Evolutionary conservation across 2,329 filamentous ascomycete species (phyloP), one percentile per base, ranked within the genome.

Genomic region (Colletotrichum kahawae): DNA sequence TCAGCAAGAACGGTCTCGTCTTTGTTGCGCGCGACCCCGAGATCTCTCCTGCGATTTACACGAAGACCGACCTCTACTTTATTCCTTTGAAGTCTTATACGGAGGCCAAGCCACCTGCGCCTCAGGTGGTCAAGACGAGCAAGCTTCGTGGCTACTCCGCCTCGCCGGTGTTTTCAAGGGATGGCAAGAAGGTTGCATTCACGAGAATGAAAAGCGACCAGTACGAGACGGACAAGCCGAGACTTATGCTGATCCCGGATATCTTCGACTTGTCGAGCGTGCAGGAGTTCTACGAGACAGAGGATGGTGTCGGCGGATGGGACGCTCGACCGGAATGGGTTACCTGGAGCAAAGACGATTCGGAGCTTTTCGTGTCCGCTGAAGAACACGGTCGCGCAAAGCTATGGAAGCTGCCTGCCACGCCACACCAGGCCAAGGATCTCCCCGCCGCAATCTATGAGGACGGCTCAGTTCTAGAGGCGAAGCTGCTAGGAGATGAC

Each of bases 211-310:
- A 90, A 77, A 90, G 90, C 71, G 88, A 91, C 67, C 92, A 93
- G 74, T 98, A 98, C 82, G 95, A 98, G 83, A 91, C 93, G 18
- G 95, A 98, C 85, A 94, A 94, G 82, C 90, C 93, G 59, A 90
- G 92, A 59, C 85, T 95, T 5, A 84, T 95, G 76, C 84, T 95
- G 4, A 82, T 95, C 8, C 89, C 91, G 2, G 89, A 95, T 78
- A 85, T 94, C 64, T 82, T 82, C 16, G 88, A 92, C 75, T 84
- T 92, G 12, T 86, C 85, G 74, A 89, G 90, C 74, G 89, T 92
- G 14, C 87, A 91, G 76, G 91, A 93, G 79, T 92, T 93, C 75
- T 93, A 91, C 79, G 85, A 89, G 74, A 91, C 91, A 0, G 82
- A 88, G 5, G 91, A 94, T 78, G 91, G 90, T n/a, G 87, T 90